Base-by-base conservation (phyloP, 192 early-diverging fungal genomes). In the Backusella luteola region DNA sequence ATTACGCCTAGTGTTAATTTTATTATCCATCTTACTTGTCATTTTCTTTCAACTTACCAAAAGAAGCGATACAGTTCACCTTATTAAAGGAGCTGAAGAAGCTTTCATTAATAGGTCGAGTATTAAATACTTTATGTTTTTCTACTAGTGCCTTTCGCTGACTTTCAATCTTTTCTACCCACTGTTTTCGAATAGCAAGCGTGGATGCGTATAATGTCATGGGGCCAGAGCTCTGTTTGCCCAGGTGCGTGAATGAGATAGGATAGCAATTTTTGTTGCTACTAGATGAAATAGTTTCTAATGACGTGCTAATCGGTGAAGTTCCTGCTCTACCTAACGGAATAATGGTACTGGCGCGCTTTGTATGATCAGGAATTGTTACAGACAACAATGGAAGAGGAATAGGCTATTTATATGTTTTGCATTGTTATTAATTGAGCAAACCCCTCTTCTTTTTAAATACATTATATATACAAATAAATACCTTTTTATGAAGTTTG, bases 141-240 rank as follows among this genome's bases (percentile, higher is more conserved):
- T 84, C 84, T n/a, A 71, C 78, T 21, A 89, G 39, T 19, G 80
- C 63, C 19, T 77, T 67, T 69, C 87, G 89, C 76, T 93, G 89
- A 35, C 86, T 84, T 76, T 90, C 87, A 70, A 99, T 95, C 63
- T 89, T 89, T 69, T 95, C 91, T 38, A 91, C 84, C 97, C 97
- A 99, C 67, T 94, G 88, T 75, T 88, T 86, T 26, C 93, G 88
- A 68, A 90, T 91, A 1, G 93, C 89, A 32, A 90, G 77, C 69
- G 91, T 93, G 14, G 88, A 82, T 1, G 95, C 94, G 74, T 94
- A 93, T 56, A 99, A 80, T 0, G 93, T 93, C 69, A 91, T 91
- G 11, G 74, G 73, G 2, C 69, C 67, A 6, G 93, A 93, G 23
- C 17, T 71, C 49, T 88, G 74, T 34, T 66, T 63, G 17, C 66